Base-by-base conservation (phyloP, 1,284 basidiomycete species). In the Naganishia liquefaciens region DNA sequence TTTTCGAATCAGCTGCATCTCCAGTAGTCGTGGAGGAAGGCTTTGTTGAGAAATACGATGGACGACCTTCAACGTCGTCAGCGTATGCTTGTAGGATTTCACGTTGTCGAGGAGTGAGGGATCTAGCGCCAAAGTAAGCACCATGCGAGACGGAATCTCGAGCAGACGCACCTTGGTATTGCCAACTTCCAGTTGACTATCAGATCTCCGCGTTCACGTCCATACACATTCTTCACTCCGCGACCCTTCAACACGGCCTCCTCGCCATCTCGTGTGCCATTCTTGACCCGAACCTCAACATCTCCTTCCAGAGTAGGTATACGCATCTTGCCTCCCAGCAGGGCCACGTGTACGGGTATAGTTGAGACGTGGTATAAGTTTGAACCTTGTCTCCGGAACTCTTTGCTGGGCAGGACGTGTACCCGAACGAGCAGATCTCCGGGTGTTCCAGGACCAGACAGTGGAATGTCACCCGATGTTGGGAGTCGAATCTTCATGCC, bases 251-350 rank as follows among this genome's bases (percentile, higher is more conserved):
- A 80, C 17, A 97, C 89, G 85, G 96, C 95, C 79, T 98, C 93
- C 80, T 99, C 93, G 21, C 93, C 94, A 72, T 90, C 91, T 79
- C 99, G 95, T 2, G 96, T 98, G 51, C 96, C 95, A 40, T 84
- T 83, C 52, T 94, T 92, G 54, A 99, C 87, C 67, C 91, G 88
- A 54, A 99, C 91, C 68, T 98, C 93, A 10, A 98, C 93, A 62
- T 96, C 91, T 47, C 94, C 92, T 70, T 99, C 94, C 30, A 99
- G 82, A 27, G 96, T 99, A 27, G 94, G 94, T 54, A 99, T 90
- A 44, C 93, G 86, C 51, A 94, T 90, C 72, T 86, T 86, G 49
- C 96, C 96, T 54, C 95, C 95, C 27, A 99, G 84, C 52, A 99
- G 81, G 9, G 96, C 96, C 5, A 85, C 86, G 75, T 99, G 91